Base-by-base conservation (phyloP, 768 basidiomycete genomes). In the Suillus spraguei region DNA sequence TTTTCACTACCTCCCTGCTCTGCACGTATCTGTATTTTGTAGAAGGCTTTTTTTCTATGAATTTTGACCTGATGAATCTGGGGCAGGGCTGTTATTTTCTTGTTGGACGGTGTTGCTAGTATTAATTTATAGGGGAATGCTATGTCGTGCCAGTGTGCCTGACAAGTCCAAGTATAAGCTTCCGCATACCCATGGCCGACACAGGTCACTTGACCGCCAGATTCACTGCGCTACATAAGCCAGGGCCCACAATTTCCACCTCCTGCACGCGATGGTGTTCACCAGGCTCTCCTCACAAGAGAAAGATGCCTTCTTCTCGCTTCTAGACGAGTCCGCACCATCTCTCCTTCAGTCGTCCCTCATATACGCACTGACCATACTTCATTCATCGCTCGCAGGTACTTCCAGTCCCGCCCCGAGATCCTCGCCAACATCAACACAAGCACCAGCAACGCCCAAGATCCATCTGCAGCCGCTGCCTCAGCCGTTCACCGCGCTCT, bases 301-400 rank as follows among this genome's bases (percentile, higher is more conserved):
- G 74, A 93, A 93, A 73, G 84, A 90, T 61, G 91, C 92, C 16
- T 93, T 94, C 75, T 94, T 94, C 70, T 81, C 83, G 36, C 82
- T 94, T 28, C 79, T 94, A 41, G 92, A 94, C 72, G 92, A 94
- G 92, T 92, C 64, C 67, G 70, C 72, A 4, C 8, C 10, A 38
- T 24, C 38, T 56, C 3, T 38, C 11, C 32, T 46, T 54, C 28
- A 28, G 28, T 28, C 36, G 17, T 56, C 24, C n/a, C 38, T 28
- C 53, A 22, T 13, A n/a, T 46, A 5, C 13, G 6, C n/a, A 24
- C 60, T 61, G 54, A 61, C 35, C 14, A 54, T 16, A 0, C 35
- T 35, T 35, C 35, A 10, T n/a, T n/a, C 42, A 8, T n/a, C 44
- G 33, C 46, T 39, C 14, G 16, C 72, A 92, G 90, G 68, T 92